phyloP scores from a whole-genome alignment of 495 filamentous ascomycete species.

The Aspergillus haitiensis region DNA sequence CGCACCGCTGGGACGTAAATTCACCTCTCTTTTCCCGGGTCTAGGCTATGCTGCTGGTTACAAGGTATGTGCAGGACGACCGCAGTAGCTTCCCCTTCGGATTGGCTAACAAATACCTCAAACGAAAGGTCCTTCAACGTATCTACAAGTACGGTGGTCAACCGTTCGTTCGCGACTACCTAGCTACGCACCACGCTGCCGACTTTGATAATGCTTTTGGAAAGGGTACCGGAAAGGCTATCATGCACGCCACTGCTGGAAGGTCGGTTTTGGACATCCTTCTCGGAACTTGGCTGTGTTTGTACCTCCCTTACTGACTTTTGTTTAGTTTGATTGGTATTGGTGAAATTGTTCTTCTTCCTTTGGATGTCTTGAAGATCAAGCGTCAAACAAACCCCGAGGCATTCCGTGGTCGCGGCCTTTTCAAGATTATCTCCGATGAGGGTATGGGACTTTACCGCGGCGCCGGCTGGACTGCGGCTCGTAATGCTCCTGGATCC shows the following conservation, averaged over 20 bases:
- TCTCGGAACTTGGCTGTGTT: too few relatives aligned
- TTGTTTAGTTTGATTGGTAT: conserved; percentile 80
- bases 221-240: conserved; percentile 94
- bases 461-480: conserved; percentile 96
- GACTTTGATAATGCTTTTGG: conserved; percentile 89
- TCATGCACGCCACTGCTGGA: conserved; percentile 95
- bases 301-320: conserved; percentile 15
- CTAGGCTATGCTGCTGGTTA: conserved; percentile 97
- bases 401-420: conserved; percentile 90
- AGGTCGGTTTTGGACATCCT: conserved; percentile 52
- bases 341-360: conserved; percentile 92
- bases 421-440: conserved; percentile 85
- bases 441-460: conserved; percentile 96
- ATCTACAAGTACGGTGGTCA: conserved; percentile 99
- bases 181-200: conserved; percentile 74
- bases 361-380: conserved; percentile 97
- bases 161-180: conserved; percentile 90
- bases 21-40: conserved; percentile 94
- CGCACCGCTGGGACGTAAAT: conserved; percentile 69
- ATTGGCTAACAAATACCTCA: conserved; percentile 17
- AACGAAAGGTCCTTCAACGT: conserved; percentile 72
- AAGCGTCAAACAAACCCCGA: conserved; percentile 99
- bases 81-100: not conserved
- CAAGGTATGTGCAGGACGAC: conserved; percentile 61
- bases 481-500: conserved; percentile 92